Evolutionary conservation across 2,329 filamentous ascomycete species (phyloP).

Genomic region (Fusarium subglutinans): DNA sequence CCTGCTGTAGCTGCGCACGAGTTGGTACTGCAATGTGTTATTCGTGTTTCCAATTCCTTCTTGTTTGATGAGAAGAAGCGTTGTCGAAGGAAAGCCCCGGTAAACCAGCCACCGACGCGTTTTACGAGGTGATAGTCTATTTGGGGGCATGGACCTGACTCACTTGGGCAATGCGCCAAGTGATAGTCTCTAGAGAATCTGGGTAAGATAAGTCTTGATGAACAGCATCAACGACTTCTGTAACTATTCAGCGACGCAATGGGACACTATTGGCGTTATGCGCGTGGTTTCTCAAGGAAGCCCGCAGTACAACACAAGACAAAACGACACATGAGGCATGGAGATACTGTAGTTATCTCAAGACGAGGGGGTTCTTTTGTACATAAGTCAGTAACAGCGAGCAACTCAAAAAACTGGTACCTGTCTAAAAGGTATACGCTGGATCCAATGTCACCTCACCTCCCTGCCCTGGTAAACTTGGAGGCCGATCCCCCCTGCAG

Average conservation of each 20-base stretch:
- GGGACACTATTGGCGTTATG: background rate
- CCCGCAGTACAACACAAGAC: background rate
- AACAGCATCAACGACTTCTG: background rate
- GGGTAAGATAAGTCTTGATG: background rate
- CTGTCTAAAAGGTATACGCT: background rate
- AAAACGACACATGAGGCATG: background rate
- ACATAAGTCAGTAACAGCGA: slow-evolving; percentile 1
- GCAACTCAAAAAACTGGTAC: background rate
- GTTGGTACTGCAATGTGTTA: slow-evolving; percentile 23
- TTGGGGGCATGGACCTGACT: slow-evolving; percentile 3
- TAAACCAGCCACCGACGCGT: slow-evolving; percentile 27
- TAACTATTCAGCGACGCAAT: background rate
- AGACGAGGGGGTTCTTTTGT: background rate
- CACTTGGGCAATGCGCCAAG: background rate
- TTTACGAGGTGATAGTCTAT: slow-evolving; percentile 10
- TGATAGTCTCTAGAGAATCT: background rate
- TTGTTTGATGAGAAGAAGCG: background rate
- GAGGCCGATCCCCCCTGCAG: slow-evolving; percentile 31
- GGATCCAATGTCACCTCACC: slow-evolving; percentile 3
- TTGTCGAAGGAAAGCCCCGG: slow-evolving; percentile 4
- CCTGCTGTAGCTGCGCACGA: slow-evolving; percentile 6
- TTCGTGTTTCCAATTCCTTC: slow-evolving; percentile 11
- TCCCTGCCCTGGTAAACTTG: slow-evolving; percentile 1
- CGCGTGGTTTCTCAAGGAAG: background rate
- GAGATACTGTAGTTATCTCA: background rate